Base-by-base conservation (phyloP, 2,329 filamentous ascomycete genomes). In the Chaetomium sp. region DNA sequence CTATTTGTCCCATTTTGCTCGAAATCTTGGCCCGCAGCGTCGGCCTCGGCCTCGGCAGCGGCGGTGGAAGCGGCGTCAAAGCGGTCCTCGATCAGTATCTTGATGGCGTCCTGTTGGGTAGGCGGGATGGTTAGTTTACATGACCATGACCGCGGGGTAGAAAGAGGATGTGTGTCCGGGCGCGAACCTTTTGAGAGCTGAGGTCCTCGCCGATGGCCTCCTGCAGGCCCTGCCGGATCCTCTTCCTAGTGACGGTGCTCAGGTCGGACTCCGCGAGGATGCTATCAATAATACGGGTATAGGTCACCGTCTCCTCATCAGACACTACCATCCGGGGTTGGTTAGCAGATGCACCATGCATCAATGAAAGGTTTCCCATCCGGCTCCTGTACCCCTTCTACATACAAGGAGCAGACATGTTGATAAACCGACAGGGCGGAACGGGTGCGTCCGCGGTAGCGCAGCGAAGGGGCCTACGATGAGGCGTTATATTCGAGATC, bases 11-110 rank as follows among this genome's bases (percentile, higher is more conserved):
- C 42, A 71, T 70, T 43, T 73, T 71, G 34, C 79, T 77, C 49
- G 81, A 82, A 63, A 86, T 80, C 19, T 27, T 27, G 19, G 19
- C 19, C 19, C 19, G 3, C 19, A 27, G 19, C 19, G 19, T 27
- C 19, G 19, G 19, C 19, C 19, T 27, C 19, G 19, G 19, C 19
- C 19, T 27, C 19, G 19, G 19, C 19, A 27, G 19, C 19, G 19
- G 19, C 19, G 19, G 19, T 27, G 19, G 19, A 27, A 27, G 19
- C 19, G 55, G 85, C 80, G 65, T 91, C 87, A 69, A 91, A 91
- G 14, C 87, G 84, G 62, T 82, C 78, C 72, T 87, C 85, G 54
- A 91, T 90, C 49, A 91, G 76, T 51, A 75, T 75, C 68, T 89
- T 89, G 70, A 90, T 86, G 11, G 83, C 82, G 67, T 79, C 75